Evolutionary conservation across 352 stramenopile species (phyloP).

Genomic region (Phytophthora hibernalis): DNA sequence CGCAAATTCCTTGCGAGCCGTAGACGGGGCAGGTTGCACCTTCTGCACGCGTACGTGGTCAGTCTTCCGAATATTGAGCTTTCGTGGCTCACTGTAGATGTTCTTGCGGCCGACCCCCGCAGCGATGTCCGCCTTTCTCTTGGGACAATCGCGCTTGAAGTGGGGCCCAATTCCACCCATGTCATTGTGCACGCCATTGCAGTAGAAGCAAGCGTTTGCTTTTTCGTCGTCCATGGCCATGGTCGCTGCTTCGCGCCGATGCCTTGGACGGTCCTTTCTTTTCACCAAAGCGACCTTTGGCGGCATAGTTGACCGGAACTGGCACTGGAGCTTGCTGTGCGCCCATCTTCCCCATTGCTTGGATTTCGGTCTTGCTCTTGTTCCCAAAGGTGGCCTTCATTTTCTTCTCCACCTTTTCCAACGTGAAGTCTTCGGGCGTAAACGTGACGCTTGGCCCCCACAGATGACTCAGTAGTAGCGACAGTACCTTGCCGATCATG

Average conservation of each 20-base stretch:
- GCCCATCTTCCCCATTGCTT: no score
- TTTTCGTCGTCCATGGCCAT: not conserved
- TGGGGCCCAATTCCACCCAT: not conserved
- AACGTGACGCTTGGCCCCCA: no score
- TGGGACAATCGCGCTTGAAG: conserved; percentile 4
- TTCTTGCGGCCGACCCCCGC: conserved; percentile 1
- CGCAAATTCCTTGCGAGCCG: not conserved
- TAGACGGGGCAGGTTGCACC: not conserved
- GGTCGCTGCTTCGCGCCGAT: not conserved
- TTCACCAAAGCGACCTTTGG: not conserved
- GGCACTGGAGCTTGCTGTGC: no score
- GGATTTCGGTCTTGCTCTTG: no score
- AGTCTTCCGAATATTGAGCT: conserved; percentile 5
- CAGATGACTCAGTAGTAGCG: no score
- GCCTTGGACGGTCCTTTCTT: not conserved
- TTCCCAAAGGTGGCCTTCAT: no score
- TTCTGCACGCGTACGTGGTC: conserved; percentile 1
- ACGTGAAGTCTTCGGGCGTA: no score
- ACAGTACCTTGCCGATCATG: no score
- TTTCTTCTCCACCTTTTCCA: no score
- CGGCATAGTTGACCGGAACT: not conserved
- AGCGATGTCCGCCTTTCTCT: conserved; percentile 1
- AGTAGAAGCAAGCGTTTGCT: not conserved
- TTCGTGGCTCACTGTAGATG: conserved; percentile 5
- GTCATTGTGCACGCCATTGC: not conserved